Conservation (phyloP, 2,329 filamentous ascomycete genomes). For the Hymenoscyphus fructigenus region DNA sequence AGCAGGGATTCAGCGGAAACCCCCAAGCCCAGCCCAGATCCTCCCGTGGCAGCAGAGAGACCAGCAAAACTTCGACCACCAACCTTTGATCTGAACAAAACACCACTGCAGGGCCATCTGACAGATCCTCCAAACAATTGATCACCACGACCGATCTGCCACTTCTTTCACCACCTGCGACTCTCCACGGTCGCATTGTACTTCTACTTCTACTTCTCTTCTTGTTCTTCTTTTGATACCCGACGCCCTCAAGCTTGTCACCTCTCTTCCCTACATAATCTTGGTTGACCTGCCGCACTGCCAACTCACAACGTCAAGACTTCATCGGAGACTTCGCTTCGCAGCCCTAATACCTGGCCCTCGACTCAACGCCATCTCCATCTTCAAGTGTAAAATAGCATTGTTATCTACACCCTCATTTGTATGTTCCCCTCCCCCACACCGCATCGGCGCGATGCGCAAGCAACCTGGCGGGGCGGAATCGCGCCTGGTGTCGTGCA, state of each 20-base stretch:
- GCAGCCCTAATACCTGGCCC: slow-evolving; percentile 9
- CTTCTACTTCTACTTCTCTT: slow-evolving; percentile 24
- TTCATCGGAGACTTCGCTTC: slow-evolving; percentile 18
- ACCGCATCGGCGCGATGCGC: slow-evolving; percentile 12
- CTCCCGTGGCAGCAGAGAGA: not conserved
- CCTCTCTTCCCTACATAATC: slow-evolving; percentile 14
- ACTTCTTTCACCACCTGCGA: slow-evolving; percentile 9
- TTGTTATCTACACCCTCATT: slow-evolving; percentile 19
- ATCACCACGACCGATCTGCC: slow-evolving; percentile 11
- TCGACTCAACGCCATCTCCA: not conserved
- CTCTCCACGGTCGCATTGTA: slow-evolving; percentile 18
- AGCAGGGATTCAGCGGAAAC: not conserved
- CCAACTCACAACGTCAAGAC: slow-evolving; percentile 23
- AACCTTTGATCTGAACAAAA: not conserved
- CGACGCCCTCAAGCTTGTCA: slow-evolving; percentile 20
- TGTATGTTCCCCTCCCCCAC: slow-evolving; percentile 22
- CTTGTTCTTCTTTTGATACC: slow-evolving; percentile 37
- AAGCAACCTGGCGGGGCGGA: slow-evolving; percentile 24
- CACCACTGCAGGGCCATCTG: not conserved
- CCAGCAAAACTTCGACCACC: not conserved
- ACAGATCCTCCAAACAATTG: not conserved
- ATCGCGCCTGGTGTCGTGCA: slow-evolving; percentile 21
- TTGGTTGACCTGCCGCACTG: slow-evolving; percentile 20
- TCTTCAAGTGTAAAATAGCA: slow-evolving; percentile 25
- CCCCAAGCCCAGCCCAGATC: not conserved